Conservation (phyloP, 2,329 filamentous ascomycete genomes). For the Emmonsiellopsis sp. region DNA sequence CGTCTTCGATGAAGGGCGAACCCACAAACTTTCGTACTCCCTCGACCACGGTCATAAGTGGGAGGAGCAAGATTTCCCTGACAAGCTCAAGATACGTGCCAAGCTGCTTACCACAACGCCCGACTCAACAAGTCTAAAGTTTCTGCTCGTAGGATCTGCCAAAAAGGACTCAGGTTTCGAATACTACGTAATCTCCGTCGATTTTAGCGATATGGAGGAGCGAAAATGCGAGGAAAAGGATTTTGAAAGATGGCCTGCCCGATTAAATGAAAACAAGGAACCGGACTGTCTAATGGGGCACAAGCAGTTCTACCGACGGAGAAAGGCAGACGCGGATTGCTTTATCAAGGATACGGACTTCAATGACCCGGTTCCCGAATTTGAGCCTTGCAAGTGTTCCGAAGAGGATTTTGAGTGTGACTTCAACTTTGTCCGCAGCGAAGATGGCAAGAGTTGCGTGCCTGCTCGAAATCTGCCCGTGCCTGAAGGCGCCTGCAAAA, state of each 20-base stretch:
- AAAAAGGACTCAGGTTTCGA: conserved; percentile 41
- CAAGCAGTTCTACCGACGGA: conserved; percentile 73
- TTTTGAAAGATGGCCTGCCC: conserved; percentile 82
- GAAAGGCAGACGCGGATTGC: conserved; percentile 81
- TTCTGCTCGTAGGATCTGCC: conserved; percentile 61
- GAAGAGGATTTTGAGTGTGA: conserved; percentile 90
- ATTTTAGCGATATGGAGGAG: conserved; percentile 75
- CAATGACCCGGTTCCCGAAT: conserved; percentile 62
- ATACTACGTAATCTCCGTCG: conserved; percentile 62
- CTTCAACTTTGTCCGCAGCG: conserved; percentile 69
- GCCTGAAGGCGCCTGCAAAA: conserved; percentile 66
- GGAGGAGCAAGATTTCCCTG: conserved; percentile 59
- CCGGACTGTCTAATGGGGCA: conserved; percentile 93
- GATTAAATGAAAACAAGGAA: conserved; percentile 68
- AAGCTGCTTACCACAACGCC: conserved; percentile 74
- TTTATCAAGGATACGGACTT: conserved; percentile 73
- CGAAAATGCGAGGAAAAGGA: conserved; percentile 65
- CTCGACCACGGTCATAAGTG: conserved; percentile 83
- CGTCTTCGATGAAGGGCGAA: conserved; percentile 56
- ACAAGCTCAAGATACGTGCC: conserved; percentile 65
- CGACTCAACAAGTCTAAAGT: conserved; percentile 88
- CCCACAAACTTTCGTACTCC: conserved; percentile 61
- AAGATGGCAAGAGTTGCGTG: conserved; percentile 60
- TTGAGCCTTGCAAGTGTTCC: conserved; percentile 70
- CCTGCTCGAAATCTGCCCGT: conserved; percentile 51